A percentile compares a stretch with the other conserved stretches of the same genome.
Conservation (phyloP, 1,139 yeast species). For the Taphrina flavorubra region DNA sequence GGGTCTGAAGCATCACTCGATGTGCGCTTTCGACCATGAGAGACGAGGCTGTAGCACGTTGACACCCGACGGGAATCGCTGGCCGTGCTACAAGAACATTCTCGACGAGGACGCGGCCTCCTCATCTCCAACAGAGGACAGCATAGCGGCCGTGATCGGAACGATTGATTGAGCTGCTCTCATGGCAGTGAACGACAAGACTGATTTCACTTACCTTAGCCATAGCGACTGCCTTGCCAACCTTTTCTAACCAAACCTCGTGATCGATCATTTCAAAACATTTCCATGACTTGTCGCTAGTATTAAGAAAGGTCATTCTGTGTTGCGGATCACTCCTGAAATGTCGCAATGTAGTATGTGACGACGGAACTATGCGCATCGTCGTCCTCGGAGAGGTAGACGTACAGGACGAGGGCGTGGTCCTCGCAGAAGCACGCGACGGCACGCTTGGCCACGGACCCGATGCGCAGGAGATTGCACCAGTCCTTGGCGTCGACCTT, state of each 20-base stretch:
- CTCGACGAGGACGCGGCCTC: slow-evolving; percentile 2
- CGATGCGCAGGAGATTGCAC: slow-evolving; percentile 50
- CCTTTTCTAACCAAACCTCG: neutral
- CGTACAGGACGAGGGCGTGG: slow-evolving; percentile 51
- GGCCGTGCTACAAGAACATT: slow-evolving; percentile 18
- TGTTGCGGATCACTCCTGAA: slow-evolving; percentile 24
- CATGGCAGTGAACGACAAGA: neutral
- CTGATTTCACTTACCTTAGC: slow-evolving; percentile 1
- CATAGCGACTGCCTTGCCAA: slow-evolving; percentile 6
- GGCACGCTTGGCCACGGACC: slow-evolving; percentile 49
- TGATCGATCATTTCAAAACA: neutral
- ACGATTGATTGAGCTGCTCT: neutral
- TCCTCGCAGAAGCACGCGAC: slow-evolving; percentile 51
- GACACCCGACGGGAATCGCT: slow-evolving; percentile 12
- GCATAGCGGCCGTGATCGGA: neutral
- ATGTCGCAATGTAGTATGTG: slow-evolving; percentile 45
- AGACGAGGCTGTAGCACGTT: slow-evolving; percentile 11
- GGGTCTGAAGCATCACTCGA: slow-evolving; percentile 27
- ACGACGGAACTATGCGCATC: slow-evolving; percentile 46
- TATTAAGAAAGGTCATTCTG: no score
- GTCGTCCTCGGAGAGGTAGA: slow-evolving; percentile 47
- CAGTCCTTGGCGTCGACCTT: slow-evolving; percentile 51
- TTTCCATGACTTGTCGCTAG: neutral
- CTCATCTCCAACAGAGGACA: neutral
- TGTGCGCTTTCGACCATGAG: slow-evolving; percentile 15